Percentiles rank a stretch among this genome's conserved stretches.
Evolutionary conservation across 257 asterid genomes (phyloP).

Genomic region (Lycium barbarum): DNA sequence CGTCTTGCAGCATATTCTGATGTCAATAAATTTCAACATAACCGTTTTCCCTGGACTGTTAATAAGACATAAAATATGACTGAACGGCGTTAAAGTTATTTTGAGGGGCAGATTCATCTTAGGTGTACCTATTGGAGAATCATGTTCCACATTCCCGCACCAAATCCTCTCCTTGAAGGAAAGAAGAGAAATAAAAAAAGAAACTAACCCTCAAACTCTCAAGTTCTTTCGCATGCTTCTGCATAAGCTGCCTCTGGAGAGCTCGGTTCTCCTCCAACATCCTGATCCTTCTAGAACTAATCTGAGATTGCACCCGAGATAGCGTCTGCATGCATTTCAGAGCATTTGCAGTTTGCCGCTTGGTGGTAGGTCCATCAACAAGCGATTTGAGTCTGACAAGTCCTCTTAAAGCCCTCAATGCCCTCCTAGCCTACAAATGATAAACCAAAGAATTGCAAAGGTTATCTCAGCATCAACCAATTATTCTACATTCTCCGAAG

Average conservation of each 20-base stretch:
- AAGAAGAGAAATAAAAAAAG: conserved; percentile 33
- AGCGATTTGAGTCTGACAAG: conserved; percentile 88
- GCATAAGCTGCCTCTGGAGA: conserved; percentile 86
- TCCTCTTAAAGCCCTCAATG: conserved; percentile 85
- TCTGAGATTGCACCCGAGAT: conserved; percentile 90
- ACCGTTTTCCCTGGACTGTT: not conserved
- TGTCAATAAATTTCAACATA: not conserved
- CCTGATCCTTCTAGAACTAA: conserved; percentile 76
- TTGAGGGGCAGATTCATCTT: not conserved
- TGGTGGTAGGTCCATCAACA: conserved; percentile 79
- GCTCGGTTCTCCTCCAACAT: conserved; percentile 92
- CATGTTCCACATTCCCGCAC: not conserved
- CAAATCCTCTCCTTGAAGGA: not conserved
- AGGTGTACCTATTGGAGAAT: not conserved
- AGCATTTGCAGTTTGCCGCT: conserved; percentile 86
- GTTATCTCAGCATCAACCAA: not conserved
- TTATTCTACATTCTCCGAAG: not conserved
- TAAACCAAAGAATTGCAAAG: not conserved
- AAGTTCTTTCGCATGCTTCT: conserved; percentile 84
- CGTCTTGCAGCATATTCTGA: not conserved
- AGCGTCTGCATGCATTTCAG: conserved; percentile 86
- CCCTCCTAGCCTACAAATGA: conserved; percentile 85
- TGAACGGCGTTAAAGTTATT: not conserved
- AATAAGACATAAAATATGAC: not conserved
- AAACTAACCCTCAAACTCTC: conserved; percentile 76